Evolutionary conservation across 257 asterid species (phyloP), one percentile per base, ranked within the genome.

Genomic region (Leptodermis oblonga): DNA sequence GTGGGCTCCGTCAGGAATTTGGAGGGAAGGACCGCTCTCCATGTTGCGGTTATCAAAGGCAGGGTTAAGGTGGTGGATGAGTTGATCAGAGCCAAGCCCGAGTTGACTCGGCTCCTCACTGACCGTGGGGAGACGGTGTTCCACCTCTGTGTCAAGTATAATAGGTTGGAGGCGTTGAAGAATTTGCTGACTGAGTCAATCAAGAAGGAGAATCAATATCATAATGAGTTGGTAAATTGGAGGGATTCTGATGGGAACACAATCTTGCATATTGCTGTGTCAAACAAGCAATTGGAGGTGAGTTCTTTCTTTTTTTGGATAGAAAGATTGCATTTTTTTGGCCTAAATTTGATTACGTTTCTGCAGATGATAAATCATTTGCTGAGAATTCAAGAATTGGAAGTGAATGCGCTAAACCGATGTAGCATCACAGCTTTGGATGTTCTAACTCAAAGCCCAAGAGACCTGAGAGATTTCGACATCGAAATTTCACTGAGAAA

Each of bases 1-100:
- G 70, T 55, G 56, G 78, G 78, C 20, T 61, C 30, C 12, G 69
- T 54, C 20, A 62, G 77, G 59, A 79, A 82, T 54, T 41, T 34
- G n/a, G 84, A 79, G 48, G 86, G 86, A 43, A 74, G 77, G 82
- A 82, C 82, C 49, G 69, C 84, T 31, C 70, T 82, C 62, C 84
- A 82, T 52, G 52, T 69, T 72, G 84, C 86, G 18, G 84, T 68
- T 51, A 48, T 75, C 65, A 82, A 79, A 75, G 81, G 84, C 46
- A 71, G 80, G 74, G 73, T 59, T 18, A 69, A 33, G 69, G 84
- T 72, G 22, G 70, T 77, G 72, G 62, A 76, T n/a, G 82, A 76
- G 82, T 51, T 82, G 73, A 72, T 79, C 65, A 76, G 70, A 31
- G 73, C 34, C 22, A 37, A 46, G 2, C 43, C 73, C 20, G 58